Evolutionary conservation across 371 early-diverging fungal genomes (phyloP).

Genomic region (Haplosporangium sp.): DNA sequence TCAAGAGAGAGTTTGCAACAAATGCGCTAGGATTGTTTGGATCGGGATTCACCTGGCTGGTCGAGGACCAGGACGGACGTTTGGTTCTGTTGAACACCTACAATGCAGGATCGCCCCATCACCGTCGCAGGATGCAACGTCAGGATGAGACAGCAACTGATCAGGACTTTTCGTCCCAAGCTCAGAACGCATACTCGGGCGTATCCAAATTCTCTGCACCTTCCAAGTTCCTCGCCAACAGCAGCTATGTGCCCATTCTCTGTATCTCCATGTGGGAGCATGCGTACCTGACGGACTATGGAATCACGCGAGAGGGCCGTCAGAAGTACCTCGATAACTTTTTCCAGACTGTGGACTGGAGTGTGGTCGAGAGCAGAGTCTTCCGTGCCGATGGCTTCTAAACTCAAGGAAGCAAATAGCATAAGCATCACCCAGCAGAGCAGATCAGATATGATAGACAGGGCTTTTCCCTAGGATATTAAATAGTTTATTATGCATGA

Average conservation of each 20-base stretch:
- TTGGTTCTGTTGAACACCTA: conserved; percentile 66
- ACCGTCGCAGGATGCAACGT: conserved; percentile 55
- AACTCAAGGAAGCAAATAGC: not conserved
- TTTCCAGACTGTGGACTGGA: conserved; percentile 71
- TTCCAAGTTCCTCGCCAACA: conserved; percentile 39
- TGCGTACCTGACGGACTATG: conserved; percentile 68
- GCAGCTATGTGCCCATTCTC: conserved; percentile 59
- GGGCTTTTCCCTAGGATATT: no score
- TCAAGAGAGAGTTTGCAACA: conserved; percentile 60
- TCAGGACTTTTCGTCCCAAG: conserved; percentile 24
- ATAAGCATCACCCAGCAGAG: no score
- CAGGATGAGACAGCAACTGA: conserved; percentile 49
- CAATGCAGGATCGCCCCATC: conserved; percentile 59
- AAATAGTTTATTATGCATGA: no score
- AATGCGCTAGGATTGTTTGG: conserved; percentile 69
- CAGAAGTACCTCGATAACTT: conserved; percentile 62
- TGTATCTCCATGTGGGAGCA: conserved; percentile 75
- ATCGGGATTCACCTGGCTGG: conserved; percentile 75
- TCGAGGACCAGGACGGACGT: conserved; percentile 61
- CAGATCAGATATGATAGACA: no score
- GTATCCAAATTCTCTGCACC: conserved; percentile 45
- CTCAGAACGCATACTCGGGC: conserved; percentile 49
- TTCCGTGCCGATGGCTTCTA: conserved; percentile 52
- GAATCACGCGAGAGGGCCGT: conserved; percentile 57
- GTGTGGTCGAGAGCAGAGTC: conserved; percentile 41